Percentiles rank a stretch among this genome's conserved stretches.
Evolutionary conservation across 2,329 filamentous ascomycete genomes (phyloP).

Genomic region (Fusarium sulawesiense): DNA sequence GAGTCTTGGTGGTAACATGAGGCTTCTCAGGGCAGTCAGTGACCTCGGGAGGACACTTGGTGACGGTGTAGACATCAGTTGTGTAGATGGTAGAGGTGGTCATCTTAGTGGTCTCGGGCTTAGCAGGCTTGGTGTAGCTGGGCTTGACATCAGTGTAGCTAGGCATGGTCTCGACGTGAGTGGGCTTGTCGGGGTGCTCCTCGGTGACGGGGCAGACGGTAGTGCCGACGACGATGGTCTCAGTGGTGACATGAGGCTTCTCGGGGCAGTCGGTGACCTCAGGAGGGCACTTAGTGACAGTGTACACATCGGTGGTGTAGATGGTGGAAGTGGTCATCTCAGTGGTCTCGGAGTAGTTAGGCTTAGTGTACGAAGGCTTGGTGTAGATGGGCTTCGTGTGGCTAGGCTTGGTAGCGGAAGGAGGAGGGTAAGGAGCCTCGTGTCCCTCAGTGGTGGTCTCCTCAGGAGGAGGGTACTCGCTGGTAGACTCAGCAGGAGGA

Average conservation of each 20-base stretch:
- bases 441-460: neutral
- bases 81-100: constrained; percentile 38
- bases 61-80: constrained; percentile 26
- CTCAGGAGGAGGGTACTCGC: neutral
- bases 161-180: constrained; percentile 1
- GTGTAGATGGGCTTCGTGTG: constrained; percentile 15
- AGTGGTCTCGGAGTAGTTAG: constrained; percentile 22
- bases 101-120: constrained; percentile 21
- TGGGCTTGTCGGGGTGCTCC: neutral
- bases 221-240: constrained; percentile 27
- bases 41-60: constrained; percentile 21
- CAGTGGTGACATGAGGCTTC: constrained; percentile 25
- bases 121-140: neutral
- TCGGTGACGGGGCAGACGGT: constrained; percentile 34
- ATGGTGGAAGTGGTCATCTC: constrained; percentile 29
- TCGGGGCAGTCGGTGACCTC: constrained; percentile 21
- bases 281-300: constrained; percentile 28
- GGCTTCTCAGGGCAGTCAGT: constrained; percentile 23
- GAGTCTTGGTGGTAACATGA: constrained; percentile 29
- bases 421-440: neutral
- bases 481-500: neutral
- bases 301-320: constrained; percentile 32
- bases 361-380: constrained; percentile 21
- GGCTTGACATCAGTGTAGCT: neutral
- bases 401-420: constrained; percentile 11